These are phyloP conservation scores for Tricholoma flavovirens DNA, from an alignment of 768 basidiomycete species.

Conservation along the genomic window DNA sequence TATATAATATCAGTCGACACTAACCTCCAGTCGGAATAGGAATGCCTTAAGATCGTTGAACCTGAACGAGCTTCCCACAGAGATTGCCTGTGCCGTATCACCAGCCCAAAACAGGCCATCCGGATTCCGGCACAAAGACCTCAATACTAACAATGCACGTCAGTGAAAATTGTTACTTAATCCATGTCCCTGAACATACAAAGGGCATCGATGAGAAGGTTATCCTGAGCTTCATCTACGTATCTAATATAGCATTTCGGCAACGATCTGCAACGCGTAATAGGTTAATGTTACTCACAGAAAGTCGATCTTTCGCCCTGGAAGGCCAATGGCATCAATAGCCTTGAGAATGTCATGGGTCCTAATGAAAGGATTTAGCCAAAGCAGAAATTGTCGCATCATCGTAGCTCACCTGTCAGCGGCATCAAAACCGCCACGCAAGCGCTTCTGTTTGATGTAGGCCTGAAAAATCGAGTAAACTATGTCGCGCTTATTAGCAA, in stretches of 20 bases:
- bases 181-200: slow-evolving; percentile 29
- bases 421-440: slow-evolving; percentile 41
- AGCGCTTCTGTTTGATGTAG: slow-evolving; percentile 43
- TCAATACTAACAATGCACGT: slow-evolving; percentile 40
- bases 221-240: slow-evolving; percentile 72
- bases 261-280: slow-evolving; percentile 1
- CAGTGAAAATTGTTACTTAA: neutral
- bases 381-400: neutral
- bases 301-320: slow-evolving; percentile 44
- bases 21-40: slow-evolving; percentile 55
- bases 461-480: slow-evolving; percentile 50
- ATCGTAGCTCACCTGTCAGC: slow-evolving; percentile 48
- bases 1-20: slow-evolving; percentile 1
- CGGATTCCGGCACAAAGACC: slow-evolving; percentile 56
- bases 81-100: slow-evolving; percentile 76
- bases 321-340: slow-evolving; percentile 26
- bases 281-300: slow-evolving; percentile 33
- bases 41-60: slow-evolving; percentile 71
- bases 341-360: slow-evolving; percentile 43
- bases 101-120: slow-evolving; percentile 76
- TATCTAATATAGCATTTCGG: slow-evolving; percentile 35
- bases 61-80: slow-evolving; percentile 63
- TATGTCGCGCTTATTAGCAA: slow-evolving; percentile 40
- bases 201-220: slow-evolving; percentile 58
- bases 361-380: slow-evolving; percentile 23